Evolutionary conservation across 1,284 basidiomycete genomes (phyloP).

Genomic region (Ceratobasidium sp.): DNA sequence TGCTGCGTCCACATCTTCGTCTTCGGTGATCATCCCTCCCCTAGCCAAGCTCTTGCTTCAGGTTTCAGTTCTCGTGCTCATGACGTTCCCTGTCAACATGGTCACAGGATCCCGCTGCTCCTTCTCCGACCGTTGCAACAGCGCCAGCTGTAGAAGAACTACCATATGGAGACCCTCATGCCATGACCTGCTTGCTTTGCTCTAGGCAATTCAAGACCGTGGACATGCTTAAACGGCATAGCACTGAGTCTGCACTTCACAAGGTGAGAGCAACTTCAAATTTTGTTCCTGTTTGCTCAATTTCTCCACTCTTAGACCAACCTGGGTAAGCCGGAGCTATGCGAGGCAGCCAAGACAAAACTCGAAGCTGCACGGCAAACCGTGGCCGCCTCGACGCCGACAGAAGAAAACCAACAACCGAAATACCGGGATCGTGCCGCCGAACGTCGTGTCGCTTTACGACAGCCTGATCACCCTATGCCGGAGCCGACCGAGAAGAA

Average conservation of each 20-base stretch:
- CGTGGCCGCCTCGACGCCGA: constrained; percentile 48
- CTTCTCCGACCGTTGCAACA: constrained; percentile 14
- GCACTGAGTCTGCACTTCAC: constrained; percentile 90
- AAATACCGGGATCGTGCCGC: constrained; percentile 94
- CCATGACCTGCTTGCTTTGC: constrained; percentile 87
- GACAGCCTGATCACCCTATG: constrained; percentile 80
- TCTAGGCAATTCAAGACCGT: constrained; percentile 89
- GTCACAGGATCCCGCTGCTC: constrained; percentile 39
- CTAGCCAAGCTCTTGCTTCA: constrained; percentile 42
- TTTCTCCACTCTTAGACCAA: constrained; percentile 73
- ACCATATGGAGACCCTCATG: constrained; percentile 57
- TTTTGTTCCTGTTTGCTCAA: constrained; percentile 7
- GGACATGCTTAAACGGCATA: constrained; percentile 87
- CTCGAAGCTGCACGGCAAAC: constrained; percentile 62
- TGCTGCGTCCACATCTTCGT: constrained; percentile 53
- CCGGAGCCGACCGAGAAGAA: constrained; percentile 55
- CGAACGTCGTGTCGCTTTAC: constrained; percentile 87
- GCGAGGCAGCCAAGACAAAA: constrained; percentile 81
- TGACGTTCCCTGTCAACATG: constrained; percentile 28
- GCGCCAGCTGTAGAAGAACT: constrained; percentile 44
- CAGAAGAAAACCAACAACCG: constrained; percentile 62
- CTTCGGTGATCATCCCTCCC: constrained; percentile 59
- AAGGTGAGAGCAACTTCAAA: constrained; percentile 67
- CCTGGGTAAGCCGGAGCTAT: constrained; percentile 73
- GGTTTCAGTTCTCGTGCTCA: constrained; percentile 31